phyloP scores from a whole-genome alignment of 495 filamentous ascomycete species.

The Achaetomiella virescens region DNA sequence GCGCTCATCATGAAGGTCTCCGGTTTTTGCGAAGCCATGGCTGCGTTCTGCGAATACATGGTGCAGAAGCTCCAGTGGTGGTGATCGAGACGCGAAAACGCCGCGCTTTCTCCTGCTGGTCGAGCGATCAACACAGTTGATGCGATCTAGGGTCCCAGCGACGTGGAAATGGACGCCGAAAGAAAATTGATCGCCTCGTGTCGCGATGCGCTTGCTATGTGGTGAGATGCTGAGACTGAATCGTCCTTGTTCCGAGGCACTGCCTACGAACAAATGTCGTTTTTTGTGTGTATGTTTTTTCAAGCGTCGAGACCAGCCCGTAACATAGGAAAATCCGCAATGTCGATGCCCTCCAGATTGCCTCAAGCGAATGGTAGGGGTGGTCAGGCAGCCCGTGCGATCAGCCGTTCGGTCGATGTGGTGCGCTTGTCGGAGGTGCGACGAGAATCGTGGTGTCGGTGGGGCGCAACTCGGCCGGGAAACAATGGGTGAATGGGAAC shows the following conservation, averaged over 20 bases:
- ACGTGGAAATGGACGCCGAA: not conserved
- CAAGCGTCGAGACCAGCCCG: constrained; percentile 30
- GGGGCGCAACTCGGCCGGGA: constrained; percentile 22
- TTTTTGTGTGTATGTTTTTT: constrained; percentile 6
- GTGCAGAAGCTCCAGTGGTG: constrained; percentile 14
- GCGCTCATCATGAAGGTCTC: constrained; percentile 98
- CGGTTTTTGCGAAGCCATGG: constrained; percentile 63
- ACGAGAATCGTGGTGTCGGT: constrained; percentile 8
- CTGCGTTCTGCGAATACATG: constrained; percentile 50
- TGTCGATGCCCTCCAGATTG: constrained; percentile 20
- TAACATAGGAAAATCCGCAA: constrained; percentile 23
- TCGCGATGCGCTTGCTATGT: not conserved
- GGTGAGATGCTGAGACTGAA: not conserved
- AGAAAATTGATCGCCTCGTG: not conserved
- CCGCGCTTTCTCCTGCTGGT: constrained; percentile 13
- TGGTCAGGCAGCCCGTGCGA: constrained; percentile 14
- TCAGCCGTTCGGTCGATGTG: constrained; percentile 17
- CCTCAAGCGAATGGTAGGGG: constrained; percentile 26
- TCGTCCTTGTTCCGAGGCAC: constrained; percentile 20
- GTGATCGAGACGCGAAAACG: constrained; percentile 11
- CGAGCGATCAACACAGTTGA: constrained; percentile 14
- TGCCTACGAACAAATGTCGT: constrained; percentile 20
- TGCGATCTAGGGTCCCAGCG: constrained; percentile 13
- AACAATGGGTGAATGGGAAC: constrained; percentile 37
- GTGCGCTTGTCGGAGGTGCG: not conserved